Conservation (phyloP, 2,329 filamentous ascomycete genomes). For the Pseudogymnoascus sp. region DNA sequence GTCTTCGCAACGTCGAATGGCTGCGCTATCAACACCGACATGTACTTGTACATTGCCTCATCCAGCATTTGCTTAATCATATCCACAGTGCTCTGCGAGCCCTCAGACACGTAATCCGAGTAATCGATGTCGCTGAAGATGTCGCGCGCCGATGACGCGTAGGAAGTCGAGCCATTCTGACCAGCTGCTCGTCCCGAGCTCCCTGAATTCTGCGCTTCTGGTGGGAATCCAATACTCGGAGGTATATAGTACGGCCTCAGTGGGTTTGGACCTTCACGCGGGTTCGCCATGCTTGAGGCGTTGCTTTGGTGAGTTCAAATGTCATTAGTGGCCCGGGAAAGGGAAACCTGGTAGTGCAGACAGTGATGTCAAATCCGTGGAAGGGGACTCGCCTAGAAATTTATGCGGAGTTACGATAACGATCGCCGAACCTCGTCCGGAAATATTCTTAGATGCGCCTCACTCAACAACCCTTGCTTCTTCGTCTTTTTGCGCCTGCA, state of each 20-base stretch:
- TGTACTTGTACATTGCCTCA: slow-evolving; percentile 86
- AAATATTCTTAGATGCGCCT: slow-evolving; percentile 3
- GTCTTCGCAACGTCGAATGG: slow-evolving; percentile 97
- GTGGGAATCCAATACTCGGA: slow-evolving; percentile 55
- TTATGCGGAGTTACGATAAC: slow-evolving; percentile 8
- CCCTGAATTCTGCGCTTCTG: slow-evolving; percentile 33
- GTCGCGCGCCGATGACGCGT: slow-evolving; percentile 65
- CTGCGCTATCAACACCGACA: slow-evolving; percentile 79
- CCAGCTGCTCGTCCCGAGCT: slow-evolving; percentile 19
- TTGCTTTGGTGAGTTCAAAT: slow-evolving; percentile 11
- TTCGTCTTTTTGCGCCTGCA: neutral
- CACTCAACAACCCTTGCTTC: neutral
- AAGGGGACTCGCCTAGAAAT: slow-evolving; percentile 8
- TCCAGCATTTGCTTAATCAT: slow-evolving; percentile 72
- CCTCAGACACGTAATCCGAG: slow-evolving; percentile 73
- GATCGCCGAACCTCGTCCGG: neutral
- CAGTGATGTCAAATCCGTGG: slow-evolving; percentile 2
- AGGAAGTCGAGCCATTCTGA: slow-evolving; percentile 36
- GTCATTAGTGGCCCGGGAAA: neutral
- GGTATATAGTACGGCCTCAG: slow-evolving; percentile 55
- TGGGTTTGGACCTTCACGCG: slow-evolving; percentile 48
- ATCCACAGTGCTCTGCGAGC: slow-evolving; percentile 66
- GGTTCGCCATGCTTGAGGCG: slow-evolving; percentile 35
- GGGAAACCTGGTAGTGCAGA: neutral
- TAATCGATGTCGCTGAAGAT: slow-evolving; percentile 89